A percentile compares a stretch with the other conserved stretches of the same genome.
Evolutionary conservation across 2,329 filamentous ascomycete species (phyloP).

Genomic region (Leptographium radiaticola): DNA sequence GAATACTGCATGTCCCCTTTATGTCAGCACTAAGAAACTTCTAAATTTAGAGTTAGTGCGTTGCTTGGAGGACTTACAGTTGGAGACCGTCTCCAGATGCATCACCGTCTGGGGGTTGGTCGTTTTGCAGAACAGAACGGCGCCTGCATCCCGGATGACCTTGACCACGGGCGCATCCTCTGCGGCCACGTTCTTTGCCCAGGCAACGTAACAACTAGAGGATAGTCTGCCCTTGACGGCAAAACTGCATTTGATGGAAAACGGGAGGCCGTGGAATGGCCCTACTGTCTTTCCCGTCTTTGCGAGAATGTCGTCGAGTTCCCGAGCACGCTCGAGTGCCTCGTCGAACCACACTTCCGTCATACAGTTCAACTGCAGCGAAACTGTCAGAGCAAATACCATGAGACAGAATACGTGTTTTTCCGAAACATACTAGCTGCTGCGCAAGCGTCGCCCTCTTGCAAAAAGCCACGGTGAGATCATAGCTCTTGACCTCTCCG

Average conservation of each 20-base stretch:
- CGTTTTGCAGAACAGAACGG: no score
- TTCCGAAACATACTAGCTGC: neutral
- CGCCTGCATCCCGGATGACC: no score
- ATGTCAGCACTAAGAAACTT: neutral
- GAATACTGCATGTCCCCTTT: neutral
- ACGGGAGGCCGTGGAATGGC: slow-evolving; percentile 1
- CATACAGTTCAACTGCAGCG: neutral
- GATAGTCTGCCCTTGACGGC: neutral
- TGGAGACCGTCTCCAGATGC: no score
- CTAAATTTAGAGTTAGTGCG: neutral
- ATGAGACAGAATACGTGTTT: neutral
- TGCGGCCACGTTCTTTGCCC: neutral
- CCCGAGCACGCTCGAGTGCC: neutral
- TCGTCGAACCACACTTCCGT: neutral
- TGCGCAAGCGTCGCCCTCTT: neutral
- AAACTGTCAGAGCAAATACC: neutral
- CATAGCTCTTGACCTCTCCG: neutral
- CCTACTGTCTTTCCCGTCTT: neutral
- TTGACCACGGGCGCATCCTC: neutral
- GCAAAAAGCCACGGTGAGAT: slow-evolving; percentile 1
- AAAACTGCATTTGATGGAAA: neutral
- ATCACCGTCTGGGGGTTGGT: no score
- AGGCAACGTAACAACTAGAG: neutral
- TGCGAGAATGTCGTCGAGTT: neutral
- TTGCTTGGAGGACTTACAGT: neutral